phyloP scores from a whole-genome alignment of 768 basidiomycete genomes.

The Tylopilus balloui region DNA sequence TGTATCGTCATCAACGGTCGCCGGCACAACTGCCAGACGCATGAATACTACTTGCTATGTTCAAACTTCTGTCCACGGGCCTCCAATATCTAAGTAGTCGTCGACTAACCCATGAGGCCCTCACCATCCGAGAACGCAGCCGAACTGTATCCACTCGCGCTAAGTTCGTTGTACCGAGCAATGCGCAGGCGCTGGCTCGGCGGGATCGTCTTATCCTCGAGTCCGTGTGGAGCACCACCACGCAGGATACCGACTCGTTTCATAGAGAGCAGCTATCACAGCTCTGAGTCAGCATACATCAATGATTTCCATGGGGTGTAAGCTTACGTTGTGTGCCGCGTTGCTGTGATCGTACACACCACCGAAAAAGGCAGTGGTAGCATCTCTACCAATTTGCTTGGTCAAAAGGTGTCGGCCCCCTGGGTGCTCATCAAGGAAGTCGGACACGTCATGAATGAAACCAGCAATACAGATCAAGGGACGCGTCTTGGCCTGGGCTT shows the following conservation, averaged over 20 bases:
- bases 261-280: conserved; percentile 35
- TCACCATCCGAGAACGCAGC: conserved; percentile 57
- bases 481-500: conserved; percentile 72
- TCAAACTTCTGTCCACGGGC: conserved; percentile 4
- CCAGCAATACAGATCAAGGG: conserved; percentile 85
- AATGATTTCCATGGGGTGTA: neutral
- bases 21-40: neutral
- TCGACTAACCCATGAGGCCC: conserved; percentile 40
- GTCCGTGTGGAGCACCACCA: conserved; percentile 49
- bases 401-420: conserved; percentile 82
- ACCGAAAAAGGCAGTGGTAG: conserved; percentile 92
- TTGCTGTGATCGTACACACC: conserved; percentile 88
- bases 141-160: conserved; percentile 47
- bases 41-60: conserved; percentile 3
- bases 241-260: conserved; percentile 54
- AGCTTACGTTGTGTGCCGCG: conserved; percentile 74
- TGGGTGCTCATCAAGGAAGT: conserved; percentile 88
- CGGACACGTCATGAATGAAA: conserved; percentile 86
- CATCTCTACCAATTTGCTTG: conserved; percentile 86
- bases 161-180: conserved; percentile 55
- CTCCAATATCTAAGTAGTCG: neutral
- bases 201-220: conserved; percentile 62
- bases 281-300: conserved; percentile 5
- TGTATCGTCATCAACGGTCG: too few relatives aligned
- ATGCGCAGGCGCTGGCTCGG: conserved; percentile 72